Conservation (phyloP, 768 basidiomycete genomes). For the Lentinula boryana region DNA sequence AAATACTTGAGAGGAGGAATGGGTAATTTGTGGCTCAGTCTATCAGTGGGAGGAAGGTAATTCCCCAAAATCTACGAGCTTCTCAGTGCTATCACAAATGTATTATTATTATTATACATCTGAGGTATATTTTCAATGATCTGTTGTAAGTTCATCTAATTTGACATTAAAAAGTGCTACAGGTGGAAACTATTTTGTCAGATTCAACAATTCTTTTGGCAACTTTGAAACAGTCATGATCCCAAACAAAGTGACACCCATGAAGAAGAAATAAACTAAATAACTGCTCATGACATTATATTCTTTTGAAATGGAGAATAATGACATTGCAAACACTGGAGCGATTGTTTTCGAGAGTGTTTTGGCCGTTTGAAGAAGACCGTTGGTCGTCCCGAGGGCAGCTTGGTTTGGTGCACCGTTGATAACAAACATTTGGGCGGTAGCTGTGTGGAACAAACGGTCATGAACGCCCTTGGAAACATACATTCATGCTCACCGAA, state of each 20-base stretch:
- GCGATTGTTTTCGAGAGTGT: neutral
- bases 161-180: neutral
- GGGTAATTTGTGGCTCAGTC: no score
- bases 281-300: neutral
- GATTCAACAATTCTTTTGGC: neutral
- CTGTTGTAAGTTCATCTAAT: neutral
- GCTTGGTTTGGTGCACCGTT: neutral
- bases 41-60: no score
- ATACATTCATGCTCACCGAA: neutral
- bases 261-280: neutral
- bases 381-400: neutral
- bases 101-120: no score
- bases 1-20: no score
- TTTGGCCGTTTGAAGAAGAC: neutral
- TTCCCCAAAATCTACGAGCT: no score
- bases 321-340: neutral
- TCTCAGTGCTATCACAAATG: no score
- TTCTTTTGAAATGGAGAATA: neutral
- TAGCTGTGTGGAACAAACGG: neutral
- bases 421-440: neutral
- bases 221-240: neutral
- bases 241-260: neutral
- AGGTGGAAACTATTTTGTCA: neutral
- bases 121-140: no score
- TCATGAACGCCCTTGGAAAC: neutral